Percentiles rank a stretch among this genome's conserved stretches.
These are phyloP conservation scores for Mycena citricolor DNA, from an alignment of 1,284 basidiomycete species.

Conservation along the genomic window DNA sequence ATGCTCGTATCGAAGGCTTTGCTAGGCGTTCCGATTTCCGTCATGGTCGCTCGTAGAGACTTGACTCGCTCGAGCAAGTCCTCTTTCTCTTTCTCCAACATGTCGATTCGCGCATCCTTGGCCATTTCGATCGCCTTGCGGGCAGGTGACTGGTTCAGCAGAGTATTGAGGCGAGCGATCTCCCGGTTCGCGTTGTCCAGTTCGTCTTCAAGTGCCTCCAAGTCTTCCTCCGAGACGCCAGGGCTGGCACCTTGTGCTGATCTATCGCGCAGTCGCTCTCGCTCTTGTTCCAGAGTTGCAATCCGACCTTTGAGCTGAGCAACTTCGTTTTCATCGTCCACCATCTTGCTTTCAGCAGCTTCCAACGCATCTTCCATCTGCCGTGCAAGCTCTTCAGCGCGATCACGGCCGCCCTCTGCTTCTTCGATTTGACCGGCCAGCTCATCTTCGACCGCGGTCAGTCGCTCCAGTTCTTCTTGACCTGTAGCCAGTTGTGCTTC, in stretches of 20 bases:
- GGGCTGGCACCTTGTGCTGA: slow-evolving; percentile 37
- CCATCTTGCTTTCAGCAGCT: slow-evolving; percentile 65
- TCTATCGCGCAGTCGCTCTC: slow-evolving; percentile 45
- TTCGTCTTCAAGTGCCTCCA: slow-evolving; percentile 71
- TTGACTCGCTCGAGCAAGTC: slow-evolving; percentile 70
- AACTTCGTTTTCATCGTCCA: slow-evolving; percentile 55
- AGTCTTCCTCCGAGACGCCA: slow-evolving; percentile 46
- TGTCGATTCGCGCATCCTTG: slow-evolving; percentile 69
- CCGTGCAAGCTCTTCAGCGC: slow-evolving; percentile 51
- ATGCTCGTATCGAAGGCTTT: slow-evolving; percentile 51
- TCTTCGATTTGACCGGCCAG: slow-evolving; percentile 48
- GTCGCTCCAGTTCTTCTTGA: slow-evolving; percentile 45
- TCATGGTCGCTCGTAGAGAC: slow-evolving; percentile 49
- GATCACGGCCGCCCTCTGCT: slow-evolving; percentile 52
- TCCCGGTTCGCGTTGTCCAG: slow-evolving; percentile 80
- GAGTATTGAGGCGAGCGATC: slow-evolving; percentile 69
- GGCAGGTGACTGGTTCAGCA: slow-evolving; percentile 73
- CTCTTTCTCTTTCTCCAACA: slow-evolving; percentile 74
- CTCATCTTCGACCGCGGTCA: slow-evolving; percentile 46
- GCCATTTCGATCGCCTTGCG: slow-evolving; percentile 72
- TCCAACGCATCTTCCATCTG: slow-evolving; percentile 75
- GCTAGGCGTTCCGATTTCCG: slow-evolving; percentile 54
- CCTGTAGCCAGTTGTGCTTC: slow-evolving; percentile 50
- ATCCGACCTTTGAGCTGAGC: slow-evolving; percentile 53
- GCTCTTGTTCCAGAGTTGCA: slow-evolving; percentile 56